phyloP scores from a whole-genome alignment of 257 asterid species.

The Echites panduratus region DNA sequence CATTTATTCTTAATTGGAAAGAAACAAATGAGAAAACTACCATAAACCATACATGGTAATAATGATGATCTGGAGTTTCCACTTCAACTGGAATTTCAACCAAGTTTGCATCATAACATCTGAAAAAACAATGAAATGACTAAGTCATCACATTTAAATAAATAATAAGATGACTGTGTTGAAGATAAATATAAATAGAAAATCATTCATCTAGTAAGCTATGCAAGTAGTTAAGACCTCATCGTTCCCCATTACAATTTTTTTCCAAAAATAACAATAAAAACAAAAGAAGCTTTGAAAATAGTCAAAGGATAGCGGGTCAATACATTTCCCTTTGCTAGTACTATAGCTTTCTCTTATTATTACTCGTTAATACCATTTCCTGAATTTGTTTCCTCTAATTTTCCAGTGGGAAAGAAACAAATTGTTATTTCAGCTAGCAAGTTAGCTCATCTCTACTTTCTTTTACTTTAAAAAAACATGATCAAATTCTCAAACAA shows the following conservation, averaged over 20 bases:
- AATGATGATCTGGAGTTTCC: slow-evolving; percentile 68
- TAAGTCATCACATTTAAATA: no score
- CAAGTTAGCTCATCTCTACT: neutral
- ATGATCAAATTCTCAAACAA: neutral
- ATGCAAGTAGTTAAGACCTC: no score
- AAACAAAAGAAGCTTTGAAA: neutral
- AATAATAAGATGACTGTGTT: no score
- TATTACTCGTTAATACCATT: neutral
- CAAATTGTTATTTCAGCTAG: neutral
- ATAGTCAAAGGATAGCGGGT: neutral
- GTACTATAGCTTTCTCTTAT: neutral
- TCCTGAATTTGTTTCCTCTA: neutral
- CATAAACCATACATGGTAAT: slow-evolving; percentile 51
- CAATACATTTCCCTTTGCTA: neutral
- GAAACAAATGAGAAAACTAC: neutral
- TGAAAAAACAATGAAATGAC: slow-evolving; percentile 10
- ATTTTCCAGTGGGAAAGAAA: neutral
- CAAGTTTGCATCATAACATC: slow-evolving; percentile 60
- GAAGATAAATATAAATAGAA: no score
- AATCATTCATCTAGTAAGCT: no score
- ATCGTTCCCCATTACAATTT: no score
- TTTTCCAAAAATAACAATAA: no score
- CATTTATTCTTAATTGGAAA: no score
- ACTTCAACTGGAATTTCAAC: slow-evolving; percentile 71
- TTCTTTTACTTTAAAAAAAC: neutral